These are phyloP conservation scores for Leccinum aurantiacum DNA, from an alignment of 768 basidiomycete genomes.

Conservation along the genomic window DNA sequence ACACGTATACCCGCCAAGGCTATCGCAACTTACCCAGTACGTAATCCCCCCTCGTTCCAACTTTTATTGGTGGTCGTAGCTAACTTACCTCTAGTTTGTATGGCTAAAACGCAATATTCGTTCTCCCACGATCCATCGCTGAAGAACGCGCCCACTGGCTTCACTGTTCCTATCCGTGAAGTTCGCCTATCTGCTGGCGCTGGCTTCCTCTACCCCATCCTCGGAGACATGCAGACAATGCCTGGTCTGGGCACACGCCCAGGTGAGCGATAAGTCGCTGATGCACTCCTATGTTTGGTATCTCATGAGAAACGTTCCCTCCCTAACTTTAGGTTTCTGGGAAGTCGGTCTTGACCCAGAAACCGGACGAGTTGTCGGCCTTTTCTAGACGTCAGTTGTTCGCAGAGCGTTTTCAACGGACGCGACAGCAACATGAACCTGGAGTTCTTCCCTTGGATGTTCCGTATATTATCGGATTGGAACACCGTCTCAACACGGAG, in stretches of 20 bases:
- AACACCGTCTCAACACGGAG: conserved; percentile 40
- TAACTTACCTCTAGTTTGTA: conserved; percentile 61
- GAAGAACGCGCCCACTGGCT: conserved; percentile 90
- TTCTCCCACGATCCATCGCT: conserved; percentile 93
- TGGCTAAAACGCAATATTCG: conserved; percentile 98
- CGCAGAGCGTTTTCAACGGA: conserved; percentile 21
- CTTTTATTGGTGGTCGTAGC: no score
- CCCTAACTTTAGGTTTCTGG: conserved; percentile 68
- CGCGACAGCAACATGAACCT: conserved; percentile 7
- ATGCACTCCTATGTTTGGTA: background rate
- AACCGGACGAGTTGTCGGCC: conserved; percentile 79
- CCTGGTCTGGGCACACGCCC: conserved; percentile 92
- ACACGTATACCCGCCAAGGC: conserved; percentile 90
- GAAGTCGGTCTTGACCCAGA: conserved; percentile 81
- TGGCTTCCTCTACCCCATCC: conserved; percentile 92
- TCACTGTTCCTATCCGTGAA: conserved; percentile 88
- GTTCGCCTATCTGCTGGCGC: conserved; percentile 90
- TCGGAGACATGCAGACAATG: conserved; percentile 99
- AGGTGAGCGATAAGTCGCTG: conserved; percentile 42
- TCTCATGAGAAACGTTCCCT: conserved; percentile 10
- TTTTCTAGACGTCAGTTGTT: conserved; percentile 56
- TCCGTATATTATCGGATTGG: conserved; percentile 13
- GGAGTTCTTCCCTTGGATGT: conserved; percentile 23
- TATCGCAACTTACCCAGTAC: conserved; percentile 75
- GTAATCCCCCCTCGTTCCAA: conserved; percentile 26